Evolutionary conservation across 495 filamentous ascomycete genomes (phyloP).

Genomic region (Aspergillus ostianus): DNA sequence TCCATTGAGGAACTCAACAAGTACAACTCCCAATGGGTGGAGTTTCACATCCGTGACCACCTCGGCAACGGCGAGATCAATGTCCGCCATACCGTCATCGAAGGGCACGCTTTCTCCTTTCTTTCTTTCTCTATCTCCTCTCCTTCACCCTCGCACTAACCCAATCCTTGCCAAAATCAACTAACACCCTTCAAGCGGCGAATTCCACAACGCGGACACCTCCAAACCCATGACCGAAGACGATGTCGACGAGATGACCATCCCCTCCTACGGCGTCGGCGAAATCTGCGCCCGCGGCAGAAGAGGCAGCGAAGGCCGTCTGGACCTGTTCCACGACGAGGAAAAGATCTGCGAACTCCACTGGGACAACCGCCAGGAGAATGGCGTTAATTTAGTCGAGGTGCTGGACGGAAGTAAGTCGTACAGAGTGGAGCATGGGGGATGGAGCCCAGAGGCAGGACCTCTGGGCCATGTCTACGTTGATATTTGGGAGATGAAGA

Average conservation of each 20-base stretch:
- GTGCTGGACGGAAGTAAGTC: constrained; percentile 28
- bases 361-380: constrained; percentile 37
- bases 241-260: constrained; percentile 35
- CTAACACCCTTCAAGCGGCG: constrained; percentile 26
- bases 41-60: constrained; percentile 40
- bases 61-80: constrained; percentile 31
- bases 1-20: not conserved
- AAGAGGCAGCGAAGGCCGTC: constrained; percentile 38
- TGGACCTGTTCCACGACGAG: constrained; percentile 38
- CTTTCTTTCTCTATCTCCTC: not conserved
- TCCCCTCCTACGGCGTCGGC: constrained; percentile 33
- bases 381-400: constrained; percentile 31
- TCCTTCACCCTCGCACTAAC: not conserved
- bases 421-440: constrained; percentile 35
- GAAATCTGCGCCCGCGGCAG: constrained; percentile 36
- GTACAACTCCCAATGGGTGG: constrained; percentile 32
- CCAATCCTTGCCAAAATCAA: not conserved
- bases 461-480: constrained; percentile 41
- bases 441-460: constrained; percentile 37
- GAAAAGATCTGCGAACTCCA: constrained; percentile 42
- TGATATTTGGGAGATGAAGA: constrained; percentile 26
- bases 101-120: constrained; percentile 23
- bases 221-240: constrained; percentile 34
- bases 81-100: constrained; percentile 34
- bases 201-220: constrained; percentile 32